Evolutionary conservation across 768 basidiomycete genomes (phyloP), one percentile per base, ranked within the genome.

Genomic region (Mycena galericulata): DNA sequence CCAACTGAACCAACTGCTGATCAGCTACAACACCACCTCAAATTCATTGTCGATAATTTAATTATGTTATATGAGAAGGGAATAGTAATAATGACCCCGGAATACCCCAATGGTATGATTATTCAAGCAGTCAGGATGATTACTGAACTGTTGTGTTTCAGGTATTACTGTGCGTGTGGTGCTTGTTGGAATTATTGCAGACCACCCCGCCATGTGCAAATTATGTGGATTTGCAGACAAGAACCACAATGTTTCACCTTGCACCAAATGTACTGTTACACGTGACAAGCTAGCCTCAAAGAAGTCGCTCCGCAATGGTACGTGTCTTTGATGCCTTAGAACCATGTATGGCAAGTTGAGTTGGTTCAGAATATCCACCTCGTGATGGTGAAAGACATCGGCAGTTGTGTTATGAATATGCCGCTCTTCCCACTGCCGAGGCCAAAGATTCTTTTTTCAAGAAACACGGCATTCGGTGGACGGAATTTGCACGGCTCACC

Each of bases 21-120:
- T 9, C 72, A 79, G 43, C 68, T 79, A 4, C 78, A 79, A 53
- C 36, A 74, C 15, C 73, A 72, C 30, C 26, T 79, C 1, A 68
- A 60, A 43, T 46, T 76, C 5, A 57, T 77, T 26, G 76, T 79
- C 2, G 75, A 80, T 69, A 78, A 79, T 49, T 70, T 80, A 2
- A 17, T 77, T 11, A 47, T 46, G 24, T 59, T 80, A 0, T 79
- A 74, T 62, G 64, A 78, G 12, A 22, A 75, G 4, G 78, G 79
- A 15, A 74, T 69, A 14, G 24, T 60, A 17, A 36, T 72, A 26
- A 26, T 46, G 24, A 73, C 72, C 2, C 46, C 72, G 24, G 53
- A 58, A 26, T 64, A 59, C 62, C 74, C 75, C 18, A 24, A 71
- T 57, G 77, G 77, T 77, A 58, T 32, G 20, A 10, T 10, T 27